Percentiles rank a stretch among this genome's conserved stretches.
These are phyloP conservation scores for Circinella umbellata DNA, from an alignment of 371 early-diverging fungal species.

Conservation along the genomic window DNA sequence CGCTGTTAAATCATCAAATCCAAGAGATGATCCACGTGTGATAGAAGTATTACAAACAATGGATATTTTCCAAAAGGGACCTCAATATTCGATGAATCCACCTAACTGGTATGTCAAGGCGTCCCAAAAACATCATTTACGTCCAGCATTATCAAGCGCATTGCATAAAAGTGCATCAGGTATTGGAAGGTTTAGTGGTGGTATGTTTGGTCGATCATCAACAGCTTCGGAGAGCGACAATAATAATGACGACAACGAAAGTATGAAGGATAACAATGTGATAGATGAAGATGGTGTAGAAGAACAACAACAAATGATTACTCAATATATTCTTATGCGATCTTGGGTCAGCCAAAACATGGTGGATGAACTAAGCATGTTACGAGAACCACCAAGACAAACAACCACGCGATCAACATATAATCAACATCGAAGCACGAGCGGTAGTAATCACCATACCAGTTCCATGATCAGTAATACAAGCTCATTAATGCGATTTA, in stretches of 20 bases:
- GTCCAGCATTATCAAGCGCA: constrained; percentile 59
- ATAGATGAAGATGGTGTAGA: constrained; percentile 28
- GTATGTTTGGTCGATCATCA: constrained; percentile 38
- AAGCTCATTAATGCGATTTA: constrained; percentile 30
- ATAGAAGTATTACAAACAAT: constrained; percentile 57
- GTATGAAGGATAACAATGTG: constrained; percentile 2
- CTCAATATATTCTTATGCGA: constrained; percentile 63
- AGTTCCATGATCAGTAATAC: constrained; percentile 28
- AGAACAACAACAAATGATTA: constrained; percentile 49
- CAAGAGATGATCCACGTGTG: constrained; percentile 59
- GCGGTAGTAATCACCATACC: constrained; percentile 23
- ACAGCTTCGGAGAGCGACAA: not conserved
- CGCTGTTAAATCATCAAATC: constrained; percentile 56
- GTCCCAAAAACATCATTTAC: constrained; percentile 59
- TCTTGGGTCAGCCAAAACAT: constrained; percentile 63
- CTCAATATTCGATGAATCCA: constrained; percentile 60
- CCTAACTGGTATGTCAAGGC: constrained; percentile 58
- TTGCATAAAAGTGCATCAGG: constrained; percentile 57
- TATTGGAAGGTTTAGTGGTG: constrained; percentile 52
- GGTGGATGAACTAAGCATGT: constrained; percentile 67
- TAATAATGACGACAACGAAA: constrained; percentile 21
- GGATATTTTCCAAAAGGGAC: constrained; percentile 64
- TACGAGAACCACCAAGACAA: constrained; percentile 70
- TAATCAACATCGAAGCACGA: constrained; percentile 19
- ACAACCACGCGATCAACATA: constrained; percentile 1